Evolutionary conservation across 306 rosid species (phyloP).

Genomic region (Fragaria nilgerrensis): DNA sequence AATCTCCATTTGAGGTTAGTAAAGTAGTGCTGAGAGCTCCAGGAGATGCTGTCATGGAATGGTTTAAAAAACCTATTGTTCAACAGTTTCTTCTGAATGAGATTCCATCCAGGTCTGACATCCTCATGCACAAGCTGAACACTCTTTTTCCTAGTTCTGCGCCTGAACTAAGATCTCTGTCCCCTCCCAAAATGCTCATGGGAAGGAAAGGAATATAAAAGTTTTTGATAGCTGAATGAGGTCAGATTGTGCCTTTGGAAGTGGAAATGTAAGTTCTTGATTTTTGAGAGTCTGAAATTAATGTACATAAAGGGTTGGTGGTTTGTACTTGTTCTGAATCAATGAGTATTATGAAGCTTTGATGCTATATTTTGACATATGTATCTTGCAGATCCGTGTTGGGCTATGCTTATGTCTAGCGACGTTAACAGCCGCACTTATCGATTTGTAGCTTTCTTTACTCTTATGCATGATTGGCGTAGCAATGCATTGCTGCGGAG

Average conservation of each 20-base stretch:
- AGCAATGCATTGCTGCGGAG: neutral
- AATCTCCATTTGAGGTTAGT: conserved; percentile 95
- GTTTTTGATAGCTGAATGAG: neutral
- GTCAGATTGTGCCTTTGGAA: neutral
- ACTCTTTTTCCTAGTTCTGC: conserved; percentile 93
- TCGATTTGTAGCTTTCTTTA: neutral
- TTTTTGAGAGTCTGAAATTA: conserved; percentile 2
- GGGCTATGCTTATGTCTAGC: neutral
- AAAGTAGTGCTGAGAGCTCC: conserved; percentile 94
- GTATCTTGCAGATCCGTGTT: neutral
- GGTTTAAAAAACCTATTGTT: conserved; percentile 96
- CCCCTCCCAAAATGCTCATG: conserved; percentile 78
- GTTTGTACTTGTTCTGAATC: neutral
- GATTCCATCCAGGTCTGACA: conserved; percentile 77
- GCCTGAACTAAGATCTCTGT: conserved; percentile 77
- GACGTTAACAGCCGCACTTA: neutral
- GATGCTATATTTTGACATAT: neutral
- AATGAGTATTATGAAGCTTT: neutral
- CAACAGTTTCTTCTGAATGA: conserved; percentile 95
- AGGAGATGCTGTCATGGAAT: conserved; percentile 91
- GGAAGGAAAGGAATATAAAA: conserved; percentile 45
- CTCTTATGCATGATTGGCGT: neutral
- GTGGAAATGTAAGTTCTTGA: neutral
- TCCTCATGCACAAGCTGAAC: conserved; percentile 89
- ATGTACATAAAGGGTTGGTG: neutral